phyloP scores from a whole-genome alignment of 345 rosid genomes.

The Brassica cretica region DNA sequence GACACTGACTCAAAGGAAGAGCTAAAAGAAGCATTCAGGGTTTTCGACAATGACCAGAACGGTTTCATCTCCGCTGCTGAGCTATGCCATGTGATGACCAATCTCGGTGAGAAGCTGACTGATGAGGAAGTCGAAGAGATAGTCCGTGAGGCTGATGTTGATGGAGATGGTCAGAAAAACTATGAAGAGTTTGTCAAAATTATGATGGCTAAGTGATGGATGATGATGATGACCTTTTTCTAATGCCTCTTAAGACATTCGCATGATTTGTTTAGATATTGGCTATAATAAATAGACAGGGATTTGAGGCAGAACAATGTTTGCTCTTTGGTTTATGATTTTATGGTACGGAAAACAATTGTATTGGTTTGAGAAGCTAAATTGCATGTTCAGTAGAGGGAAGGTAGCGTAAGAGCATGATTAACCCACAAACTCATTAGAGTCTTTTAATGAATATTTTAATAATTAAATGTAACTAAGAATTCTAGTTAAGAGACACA shows the following conservation, averaged over 20 bases:
- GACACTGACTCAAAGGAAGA: slow-evolving; percentile 60
- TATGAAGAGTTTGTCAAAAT: slow-evolving; percentile 44
- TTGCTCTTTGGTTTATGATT: not conserved
- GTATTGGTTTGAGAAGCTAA: not conserved
- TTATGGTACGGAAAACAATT: not conserved
- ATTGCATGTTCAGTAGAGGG: not conserved
- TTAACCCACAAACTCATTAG: too few relatives aligned
- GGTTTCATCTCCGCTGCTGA: slow-evolving; percentile 56
- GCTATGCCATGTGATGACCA: slow-evolving; percentile 54
- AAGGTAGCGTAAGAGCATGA: not conserved
- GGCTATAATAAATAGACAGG: not conserved
- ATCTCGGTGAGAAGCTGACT: slow-evolving; percentile 52
- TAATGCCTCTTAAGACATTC: slow-evolving; percentile 5
- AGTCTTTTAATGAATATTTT: too few relatives aligned
- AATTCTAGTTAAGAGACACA: too few relatives aligned
- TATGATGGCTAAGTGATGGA: slow-evolving; percentile 34
- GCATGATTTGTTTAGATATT: slow-evolving; percentile 24
- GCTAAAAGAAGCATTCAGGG: slow-evolving; percentile 41
- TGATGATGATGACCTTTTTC: slow-evolving; percentile 6
- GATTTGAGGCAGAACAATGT: not conserved
- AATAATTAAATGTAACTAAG: too few relatives aligned
- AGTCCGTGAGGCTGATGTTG: slow-evolving; percentile 51
- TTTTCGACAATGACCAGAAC: slow-evolving; percentile 53
- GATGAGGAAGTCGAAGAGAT: slow-evolving; percentile 61
- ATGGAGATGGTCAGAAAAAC: slow-evolving; percentile 57